Percentiles rank a stretch among this genome's conserved stretches.
These are phyloP conservation scores for Plasmodium berghei DNA, from an alignment of 169 alveolate species.

Conservation along the genomic window DNA sequence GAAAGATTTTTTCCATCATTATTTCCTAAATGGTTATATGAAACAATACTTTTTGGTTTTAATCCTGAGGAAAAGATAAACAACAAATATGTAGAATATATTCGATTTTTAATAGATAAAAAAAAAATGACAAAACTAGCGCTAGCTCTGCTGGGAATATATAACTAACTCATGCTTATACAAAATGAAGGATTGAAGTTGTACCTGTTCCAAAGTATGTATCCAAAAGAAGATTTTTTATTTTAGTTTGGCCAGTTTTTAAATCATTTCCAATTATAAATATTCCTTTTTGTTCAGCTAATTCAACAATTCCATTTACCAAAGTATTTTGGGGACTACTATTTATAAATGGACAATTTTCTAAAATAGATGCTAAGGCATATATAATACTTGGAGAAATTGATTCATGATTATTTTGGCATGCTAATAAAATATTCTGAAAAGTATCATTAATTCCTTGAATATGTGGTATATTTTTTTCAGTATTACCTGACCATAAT, in stretches of 20 bases:
- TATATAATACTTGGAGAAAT: slow-evolving; percentile 90
- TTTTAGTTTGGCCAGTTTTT: slow-evolving; percentile 93
- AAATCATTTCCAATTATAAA: slow-evolving; percentile 93
- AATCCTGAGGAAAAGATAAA: slow-evolving; percentile 82
- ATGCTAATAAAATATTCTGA: slow-evolving; percentile 84
- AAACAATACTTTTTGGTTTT: slow-evolving; percentile 90
- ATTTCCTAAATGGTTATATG: slow-evolving; percentile 94
- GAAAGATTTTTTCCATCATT: slow-evolving; percentile 93
- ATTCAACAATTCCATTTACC: slow-evolving; percentile 88
- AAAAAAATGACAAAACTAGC: neutral
- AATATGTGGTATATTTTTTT: slow-evolving; percentile 86
- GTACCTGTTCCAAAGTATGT: slow-evolving; percentile 79
- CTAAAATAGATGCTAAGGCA: slow-evolving; percentile 91
- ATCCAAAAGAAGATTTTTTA: slow-evolving; percentile 90
- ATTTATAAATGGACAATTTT: slow-evolving; percentile 89
- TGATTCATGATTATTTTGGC: slow-evolving; percentile 84
- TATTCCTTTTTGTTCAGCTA: slow-evolving; percentile 88
- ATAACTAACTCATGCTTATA: too few relatives aligned
- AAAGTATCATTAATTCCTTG: slow-evolving; percentile 87
- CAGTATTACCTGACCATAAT: slow-evolving; percentile 95
- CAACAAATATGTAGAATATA: neutral
- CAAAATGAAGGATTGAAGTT: neutral
- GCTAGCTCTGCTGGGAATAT: too few relatives aligned
- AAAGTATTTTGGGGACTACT: slow-evolving; percentile 95
- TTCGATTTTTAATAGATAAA: neutral